Conservation (phyloP, 495 filamentous ascomycete species). For the Penicillium flavigenum region DNA sequence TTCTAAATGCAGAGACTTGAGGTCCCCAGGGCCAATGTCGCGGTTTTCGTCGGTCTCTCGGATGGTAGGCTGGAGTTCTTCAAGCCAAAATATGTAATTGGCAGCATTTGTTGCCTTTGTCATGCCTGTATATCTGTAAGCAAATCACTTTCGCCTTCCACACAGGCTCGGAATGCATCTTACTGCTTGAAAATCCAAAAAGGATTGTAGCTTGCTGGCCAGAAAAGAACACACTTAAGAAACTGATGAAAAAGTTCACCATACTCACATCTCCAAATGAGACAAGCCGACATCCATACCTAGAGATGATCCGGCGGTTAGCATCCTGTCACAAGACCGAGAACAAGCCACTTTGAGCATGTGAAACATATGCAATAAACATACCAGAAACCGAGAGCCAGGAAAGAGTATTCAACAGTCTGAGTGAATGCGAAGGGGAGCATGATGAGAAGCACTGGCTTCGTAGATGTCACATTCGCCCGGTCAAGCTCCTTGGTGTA, state of each 20-base stretch:
- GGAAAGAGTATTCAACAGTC: conserved; percentile 43
- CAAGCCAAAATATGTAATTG: conserved; percentile 51
- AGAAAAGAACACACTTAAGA: conserved; percentile 54
- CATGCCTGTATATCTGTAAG: conserved; percentile 29
- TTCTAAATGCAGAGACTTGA: conserved; percentile 44
- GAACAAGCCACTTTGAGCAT: conserved; percentile 11
- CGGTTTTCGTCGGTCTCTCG: conserved; percentile 37
- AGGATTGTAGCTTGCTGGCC: conserved; percentile 49
- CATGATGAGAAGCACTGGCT: conserved; percentile 13
- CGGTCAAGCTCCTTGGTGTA: conserved; percentile 46
- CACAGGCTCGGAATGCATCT: not conserved
- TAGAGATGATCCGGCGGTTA: conserved; percentile 15
- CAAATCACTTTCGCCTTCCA: not conserved
- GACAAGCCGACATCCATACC: conserved; percentile 28
- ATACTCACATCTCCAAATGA: conserved; percentile 44
- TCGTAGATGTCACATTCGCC: conserved; percentile 1
- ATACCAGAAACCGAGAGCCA: conserved; percentile 56
- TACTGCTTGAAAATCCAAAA: conserved; percentile 36
- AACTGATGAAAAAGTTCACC: conserved; percentile 52
- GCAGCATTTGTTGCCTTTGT: conserved; percentile 42
- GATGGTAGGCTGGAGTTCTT: conserved; percentile 35
- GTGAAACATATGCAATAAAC: not conserved
- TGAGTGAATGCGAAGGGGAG: conserved; percentile 28
- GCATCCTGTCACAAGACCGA: not conserved
- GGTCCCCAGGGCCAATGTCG: conserved; percentile 22